These are phyloP conservation scores for Penicillium sp. DNA, from an alignment of 2,329 filamentous ascomycete species.

Conservation along the genomic window DNA sequence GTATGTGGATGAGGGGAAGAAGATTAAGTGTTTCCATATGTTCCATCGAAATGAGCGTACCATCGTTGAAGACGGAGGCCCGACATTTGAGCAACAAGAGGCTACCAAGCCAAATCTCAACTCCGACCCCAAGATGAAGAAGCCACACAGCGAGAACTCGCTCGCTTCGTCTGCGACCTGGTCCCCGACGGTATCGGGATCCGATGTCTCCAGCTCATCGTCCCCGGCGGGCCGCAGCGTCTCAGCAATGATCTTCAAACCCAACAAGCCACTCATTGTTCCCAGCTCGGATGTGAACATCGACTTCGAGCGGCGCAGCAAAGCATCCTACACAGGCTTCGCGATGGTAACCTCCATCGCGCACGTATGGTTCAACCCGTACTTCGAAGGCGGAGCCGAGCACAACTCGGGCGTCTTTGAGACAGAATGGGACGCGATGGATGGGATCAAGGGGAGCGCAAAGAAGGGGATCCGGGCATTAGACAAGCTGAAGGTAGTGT, in stretches of 20 bases:
- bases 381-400: conserved; percentile 78
- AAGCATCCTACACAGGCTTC: conserved; percentile 69
- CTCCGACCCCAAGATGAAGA: background rate
- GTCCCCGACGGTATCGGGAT: conserved; percentile 9
- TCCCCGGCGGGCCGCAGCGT: conserved; percentile 47
- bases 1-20: conserved; percentile 83
- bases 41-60: conserved; percentile 70
- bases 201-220: conserved; percentile 7
- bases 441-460: conserved; percentile 87
- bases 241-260: conserved; percentile 75
- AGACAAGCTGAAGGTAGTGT: conserved; percentile 80
- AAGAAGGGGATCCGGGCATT: conserved; percentile 78
- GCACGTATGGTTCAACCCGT: conserved; percentile 96
- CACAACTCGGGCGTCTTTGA: conserved; percentile 69
- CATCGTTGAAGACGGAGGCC: conserved; percentile 47
- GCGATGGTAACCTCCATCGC: conserved; percentile 91
- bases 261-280: conserved; percentile 64
- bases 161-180: conserved; percentile 8
- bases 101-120: background rate
- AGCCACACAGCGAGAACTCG: background rate
- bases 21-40: conserved; percentile 77
- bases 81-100: conserved; percentile 49
- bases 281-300: conserved; percentile 86
- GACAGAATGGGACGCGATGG: conserved; percentile 74
- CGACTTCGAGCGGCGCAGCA: conserved; percentile 81